Conservation (phyloP, 202 grass and related monocot genomes). For the Digitaria exilis region DNA sequence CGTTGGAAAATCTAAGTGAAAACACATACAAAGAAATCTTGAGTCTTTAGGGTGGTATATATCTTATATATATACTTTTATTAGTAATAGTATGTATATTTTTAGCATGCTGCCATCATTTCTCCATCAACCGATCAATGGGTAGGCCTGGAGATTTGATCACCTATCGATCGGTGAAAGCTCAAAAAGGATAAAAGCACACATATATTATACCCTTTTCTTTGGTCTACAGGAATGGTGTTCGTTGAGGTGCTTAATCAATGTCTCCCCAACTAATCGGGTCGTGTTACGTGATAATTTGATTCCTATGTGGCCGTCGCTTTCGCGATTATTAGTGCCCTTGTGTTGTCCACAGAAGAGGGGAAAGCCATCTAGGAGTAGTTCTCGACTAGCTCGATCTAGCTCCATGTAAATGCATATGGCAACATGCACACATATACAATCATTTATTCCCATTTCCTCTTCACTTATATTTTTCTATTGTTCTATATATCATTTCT, state of each 20-base stretch:
- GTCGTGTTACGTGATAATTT: slow-evolving; percentile 29
- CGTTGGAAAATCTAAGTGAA: neutral
- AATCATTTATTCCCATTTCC: neutral
- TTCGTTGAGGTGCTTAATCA: slow-evolving; percentile 50
- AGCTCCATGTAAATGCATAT: neutral
- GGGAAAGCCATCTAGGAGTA: no score
- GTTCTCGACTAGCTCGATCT: neutral
- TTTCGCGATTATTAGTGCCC: slow-evolving; percentile 22
- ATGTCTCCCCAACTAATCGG: slow-evolving; percentile 30
- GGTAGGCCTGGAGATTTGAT: slow-evolving; percentile 5
- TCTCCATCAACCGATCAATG: neutral
- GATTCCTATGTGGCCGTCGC: slow-evolving; percentile 18
- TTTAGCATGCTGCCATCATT: neutral
- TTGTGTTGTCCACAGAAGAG: neutral
- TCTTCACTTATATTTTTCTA: neutral
- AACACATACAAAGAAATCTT: neutral
- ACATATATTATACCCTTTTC: neutral
- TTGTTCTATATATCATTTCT: neutral
- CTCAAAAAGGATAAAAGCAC: neutral
- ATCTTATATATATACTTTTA: neutral
- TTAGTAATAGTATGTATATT: neutral
- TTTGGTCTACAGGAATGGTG: neutral
- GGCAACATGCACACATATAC: neutral
- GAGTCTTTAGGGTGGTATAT: neutral
- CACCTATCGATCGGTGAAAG: neutral